Percentiles rank a stretch among this genome's conserved stretches.
Evolutionary conservation across 1,139 yeast genomes (phyloP).

Genomic region (Scheffersomyces parashehatae): DNA sequence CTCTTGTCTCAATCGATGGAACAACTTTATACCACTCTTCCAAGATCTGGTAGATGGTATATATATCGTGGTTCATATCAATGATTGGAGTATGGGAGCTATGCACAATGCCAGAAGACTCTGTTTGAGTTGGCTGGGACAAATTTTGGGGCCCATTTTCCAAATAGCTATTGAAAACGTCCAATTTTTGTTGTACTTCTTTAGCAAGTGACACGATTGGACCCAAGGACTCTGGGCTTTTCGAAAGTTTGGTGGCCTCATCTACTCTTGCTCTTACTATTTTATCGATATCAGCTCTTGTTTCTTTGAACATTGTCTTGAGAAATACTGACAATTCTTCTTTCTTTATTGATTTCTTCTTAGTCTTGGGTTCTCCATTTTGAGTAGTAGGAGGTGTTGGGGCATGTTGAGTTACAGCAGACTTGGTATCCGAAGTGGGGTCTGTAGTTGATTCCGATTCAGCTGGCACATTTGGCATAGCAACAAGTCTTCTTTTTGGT

Average conservation of each 20-base stretch:
- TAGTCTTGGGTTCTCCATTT: constrained; percentile 1
- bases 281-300: neutral
- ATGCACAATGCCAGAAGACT: constrained; percentile 3
- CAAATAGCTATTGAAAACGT: neutral
- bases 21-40: constrained; percentile 16
- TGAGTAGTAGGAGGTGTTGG: neutral
- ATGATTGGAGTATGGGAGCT: constrained; percentile 9
- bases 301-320: constrained; percentile 6
- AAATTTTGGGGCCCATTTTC: neutral
- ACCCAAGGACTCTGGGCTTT: neutral
- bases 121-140: neutral
- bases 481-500: neutral
- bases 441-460: neutral
- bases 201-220: neutral
- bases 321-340: constrained; percentile 4
- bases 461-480: neutral
- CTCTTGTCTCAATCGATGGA: constrained; percentile 12
- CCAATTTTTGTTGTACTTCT: constrained; percentile 5
- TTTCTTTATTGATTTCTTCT: constrained; percentile 2
- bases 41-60: constrained; percentile 14
- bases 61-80: constrained; percentile 18
- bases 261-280: neutral
- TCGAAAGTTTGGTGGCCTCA: neutral
- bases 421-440: neutral
- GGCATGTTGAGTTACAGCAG: neutral